Conservation (phyloP, 345 rosid genomes). For the Lagerstroemia speciosa region DNA sequence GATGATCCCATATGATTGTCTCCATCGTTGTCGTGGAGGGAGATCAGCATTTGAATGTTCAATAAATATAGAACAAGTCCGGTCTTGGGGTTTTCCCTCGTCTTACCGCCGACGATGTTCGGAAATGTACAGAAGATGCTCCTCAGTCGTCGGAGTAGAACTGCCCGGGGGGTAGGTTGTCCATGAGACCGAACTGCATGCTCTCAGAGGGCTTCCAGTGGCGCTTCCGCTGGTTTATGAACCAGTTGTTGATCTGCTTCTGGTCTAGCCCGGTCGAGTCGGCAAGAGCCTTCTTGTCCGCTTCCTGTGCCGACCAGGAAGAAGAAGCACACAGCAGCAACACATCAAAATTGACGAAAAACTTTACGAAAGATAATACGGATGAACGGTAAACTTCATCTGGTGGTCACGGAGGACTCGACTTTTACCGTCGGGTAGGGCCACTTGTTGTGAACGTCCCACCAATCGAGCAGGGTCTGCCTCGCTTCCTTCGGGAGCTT, state of each 20-base stretch:
- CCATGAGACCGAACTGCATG: slow-evolving; percentile 20
- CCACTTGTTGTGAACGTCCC: slow-evolving; percentile 19
- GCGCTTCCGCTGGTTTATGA: slow-evolving; percentile 28
- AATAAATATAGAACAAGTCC: background rate
- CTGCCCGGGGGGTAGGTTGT: slow-evolving; percentile 11
- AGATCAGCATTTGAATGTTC: background rate
- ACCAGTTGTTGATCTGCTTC: slow-evolving; percentile 31
- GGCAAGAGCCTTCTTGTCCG: slow-evolving; percentile 20
- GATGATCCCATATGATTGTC: background rate
- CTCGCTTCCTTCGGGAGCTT: slow-evolving; percentile 22
- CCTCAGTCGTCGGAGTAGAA: slow-evolving; percentile 14
- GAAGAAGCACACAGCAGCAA: background rate
- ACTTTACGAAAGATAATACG: background rate
- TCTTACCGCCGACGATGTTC: background rate
- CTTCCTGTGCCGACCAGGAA: slow-evolving; percentile 12
- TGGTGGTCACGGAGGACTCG: background rate
- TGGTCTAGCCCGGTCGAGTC: slow-evolving; percentile 24
- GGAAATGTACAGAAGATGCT: slow-evolving; percentile 2
- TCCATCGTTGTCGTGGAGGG: background rate
- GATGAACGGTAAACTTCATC: background rate
- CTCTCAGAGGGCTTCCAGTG: slow-evolving; percentile 31
- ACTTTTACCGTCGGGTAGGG: slow-evolving; percentile 20
- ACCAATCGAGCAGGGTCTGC: slow-evolving; percentile 19
- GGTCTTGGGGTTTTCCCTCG: background rate
- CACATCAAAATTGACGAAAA: background rate